Evolutionary conservation across 2,329 filamentous ascomycete genomes (phyloP).

Genomic region (Aspergillus sergii): DNA sequence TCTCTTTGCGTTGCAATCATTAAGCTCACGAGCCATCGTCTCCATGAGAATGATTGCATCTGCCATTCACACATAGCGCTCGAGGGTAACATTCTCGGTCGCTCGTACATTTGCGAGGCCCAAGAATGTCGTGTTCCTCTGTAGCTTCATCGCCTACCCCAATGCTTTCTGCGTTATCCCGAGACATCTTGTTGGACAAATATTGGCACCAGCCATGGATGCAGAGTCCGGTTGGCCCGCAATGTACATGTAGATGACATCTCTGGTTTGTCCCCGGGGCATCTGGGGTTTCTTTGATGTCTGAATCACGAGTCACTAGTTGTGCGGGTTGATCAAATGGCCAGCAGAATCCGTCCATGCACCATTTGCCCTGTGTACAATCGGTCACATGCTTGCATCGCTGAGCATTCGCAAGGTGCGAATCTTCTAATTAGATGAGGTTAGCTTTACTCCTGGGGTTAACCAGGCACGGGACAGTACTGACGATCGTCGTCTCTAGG

Average conservation of each 20-base stretch:
- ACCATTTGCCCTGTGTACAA: too few species aligned
- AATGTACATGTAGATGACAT: not conserved
- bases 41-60: not conserved
- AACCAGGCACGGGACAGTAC: too few species aligned
- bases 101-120: not conserved
- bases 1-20: not conserved
- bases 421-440: too few species aligned
- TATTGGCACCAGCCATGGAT: not conserved
- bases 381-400: too few species aligned
- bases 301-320: not conserved
- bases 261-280: not conserved
- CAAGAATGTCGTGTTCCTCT: not conserved
- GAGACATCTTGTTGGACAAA: not conserved
- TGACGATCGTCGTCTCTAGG: not conserved
- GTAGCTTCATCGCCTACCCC: not conserved
- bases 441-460: too few species aligned
- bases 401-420: too few species aligned
- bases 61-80: not conserved
- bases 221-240: not conserved
- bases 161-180: not conserved
- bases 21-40: not conserved
- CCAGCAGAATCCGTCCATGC: too few species aligned
- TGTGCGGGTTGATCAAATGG: too few species aligned
- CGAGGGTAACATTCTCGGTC: not conserved
- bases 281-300: not conserved